Base-by-base conservation (phyloP, 2,329 filamentous ascomycete genomes). In the Phaeoacremonium minimum region DNA sequence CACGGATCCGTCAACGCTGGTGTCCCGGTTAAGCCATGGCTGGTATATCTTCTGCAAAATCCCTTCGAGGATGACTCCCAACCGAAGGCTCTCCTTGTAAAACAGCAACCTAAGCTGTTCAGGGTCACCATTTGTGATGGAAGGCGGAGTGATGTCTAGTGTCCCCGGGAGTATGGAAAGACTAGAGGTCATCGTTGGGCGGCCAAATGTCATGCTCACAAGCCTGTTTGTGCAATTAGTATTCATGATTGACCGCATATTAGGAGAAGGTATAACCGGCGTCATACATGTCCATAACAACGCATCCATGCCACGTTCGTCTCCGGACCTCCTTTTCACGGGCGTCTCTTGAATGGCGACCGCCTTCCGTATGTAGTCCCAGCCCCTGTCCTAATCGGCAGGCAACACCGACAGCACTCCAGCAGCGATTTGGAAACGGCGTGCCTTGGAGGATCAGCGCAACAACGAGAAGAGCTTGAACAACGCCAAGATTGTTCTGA, bases 331-430 rank as follows among this genome's bases (percentile, higher is more conserved):
- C 60, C 7, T 36, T 50, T 36, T 66, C 63, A n/a, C 22, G 22
- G 22, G 22, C 22, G 22, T 26, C 22, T 9, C 22, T 26, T n/a
- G 22, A 62, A 29, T 1, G 54, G 41, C 14, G 44, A 18, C 38
- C 40, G 35, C 16, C 44, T 16, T 49, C 50, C 7, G 54, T 52
- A 36, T 69, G 64, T 20, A 71, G 42, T 1, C 65, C 64, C 4
- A 69, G 46, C 1, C 63, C 63, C 30, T 63, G 58, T 1, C 61
- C 65, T 8, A 66, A 48, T 4, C 64, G 51, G 33, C 57, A 64
- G 0, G 66, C 65, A 5, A 68, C 34, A 2, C 65, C 66, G 5
- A 66, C 56, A 1, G 58, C 48, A 32, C 66, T 64, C 63, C 65
- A 69, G 40, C 64, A 68, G 7, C 60, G 51, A 15, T 53, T 57